These are phyloP conservation scores for Chlorella sorokiniana DNA, from an alignment of 139 green algal genomes.

Conservation along the genomic window DNA sequence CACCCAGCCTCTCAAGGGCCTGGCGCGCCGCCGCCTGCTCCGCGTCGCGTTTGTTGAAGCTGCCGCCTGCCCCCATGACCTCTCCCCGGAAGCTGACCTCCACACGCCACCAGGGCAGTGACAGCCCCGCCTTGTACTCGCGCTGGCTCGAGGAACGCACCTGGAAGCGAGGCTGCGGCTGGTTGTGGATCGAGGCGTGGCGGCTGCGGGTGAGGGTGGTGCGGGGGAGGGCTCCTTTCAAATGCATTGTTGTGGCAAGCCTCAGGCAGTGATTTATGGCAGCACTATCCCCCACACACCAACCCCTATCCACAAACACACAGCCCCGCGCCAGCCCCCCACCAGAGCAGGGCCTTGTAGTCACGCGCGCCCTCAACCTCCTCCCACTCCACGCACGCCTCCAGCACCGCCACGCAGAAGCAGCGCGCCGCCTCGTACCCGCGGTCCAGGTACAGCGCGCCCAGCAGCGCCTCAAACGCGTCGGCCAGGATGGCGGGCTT, in stretches of 20 bases:
- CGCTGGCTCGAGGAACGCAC: too few relatives aligned
- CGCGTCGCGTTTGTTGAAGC: slow-evolving; percentile 3
- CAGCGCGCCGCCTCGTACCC: background rate
- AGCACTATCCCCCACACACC: background rate
- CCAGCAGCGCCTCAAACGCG: slow-evolving; percentile 57
- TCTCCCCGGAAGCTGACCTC: background rate
- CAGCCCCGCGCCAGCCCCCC: background rate
- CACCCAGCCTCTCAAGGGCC: slow-evolving; percentile 15
- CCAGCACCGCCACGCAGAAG: background rate
- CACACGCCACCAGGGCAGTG: slow-evolving; percentile 1
- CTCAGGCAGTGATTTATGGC: too few relatives aligned
- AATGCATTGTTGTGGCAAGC: too few relatives aligned
- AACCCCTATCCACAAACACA: background rate
- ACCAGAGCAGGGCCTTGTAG: background rate
- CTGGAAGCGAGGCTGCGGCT: too few relatives aligned
- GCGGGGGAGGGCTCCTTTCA: too few relatives aligned
- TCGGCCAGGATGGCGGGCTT: slow-evolving; percentile 33
- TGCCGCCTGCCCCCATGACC: slow-evolving; percentile 9
- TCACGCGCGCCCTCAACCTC: background rate
- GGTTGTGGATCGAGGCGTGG: too few relatives aligned
- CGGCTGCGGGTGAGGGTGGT: too few relatives aligned
- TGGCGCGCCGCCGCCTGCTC: slow-evolving; percentile 18
- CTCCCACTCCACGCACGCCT: background rate
- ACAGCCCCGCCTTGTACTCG: too few relatives aligned
- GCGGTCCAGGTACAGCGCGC: slow-evolving; percentile 48